Percentiles rank a stretch among this genome's conserved stretches.
Evolutionary conservation across 2,329 filamentous ascomycete genomes (phyloP).

Genomic region (Colletotrichum cordylinicola): DNA sequence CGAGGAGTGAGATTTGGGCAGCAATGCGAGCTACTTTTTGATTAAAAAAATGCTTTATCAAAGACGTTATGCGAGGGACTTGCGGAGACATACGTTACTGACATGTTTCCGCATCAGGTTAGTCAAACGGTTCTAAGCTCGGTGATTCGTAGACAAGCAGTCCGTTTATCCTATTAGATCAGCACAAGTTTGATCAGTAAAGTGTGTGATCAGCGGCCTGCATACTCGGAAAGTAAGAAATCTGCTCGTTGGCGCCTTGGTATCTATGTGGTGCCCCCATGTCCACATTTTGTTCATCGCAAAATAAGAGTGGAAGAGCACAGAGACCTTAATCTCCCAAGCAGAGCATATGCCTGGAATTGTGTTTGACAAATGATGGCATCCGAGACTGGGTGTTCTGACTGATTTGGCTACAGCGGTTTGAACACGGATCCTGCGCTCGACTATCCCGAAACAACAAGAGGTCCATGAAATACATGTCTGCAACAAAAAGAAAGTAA

Average conservation of each 20-base stretch:
- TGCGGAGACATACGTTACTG: not conserved
- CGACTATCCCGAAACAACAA: no score
- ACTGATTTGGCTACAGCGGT: no score
- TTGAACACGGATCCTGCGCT: no score
- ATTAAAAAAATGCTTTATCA: not conserved
- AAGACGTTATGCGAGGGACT: not conserved
- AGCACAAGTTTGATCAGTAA: not conserved
- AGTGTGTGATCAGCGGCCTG: rapidly evolving
- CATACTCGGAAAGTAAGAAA: not conserved
- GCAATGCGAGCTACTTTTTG: not conserved
- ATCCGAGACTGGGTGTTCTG: no score
- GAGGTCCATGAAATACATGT: not conserved
- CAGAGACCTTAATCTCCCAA: no score
- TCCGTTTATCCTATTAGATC: not conserved
- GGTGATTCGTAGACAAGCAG: not conserved
- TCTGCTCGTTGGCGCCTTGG: not conserved
- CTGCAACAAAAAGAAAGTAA: rapidly evolving
- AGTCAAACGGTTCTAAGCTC: not conserved
- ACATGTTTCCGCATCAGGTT: not conserved
- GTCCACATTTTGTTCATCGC: no score
- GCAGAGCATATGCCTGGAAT: no score
- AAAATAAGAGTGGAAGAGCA: no score
- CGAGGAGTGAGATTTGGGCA: no score
- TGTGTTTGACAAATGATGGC: no score
- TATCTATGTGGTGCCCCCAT: not conserved